Evolutionary conservation across 192 early-diverging fungal genomes (phyloP).

Genomic region (Rhizophagus prolifer): DNA sequence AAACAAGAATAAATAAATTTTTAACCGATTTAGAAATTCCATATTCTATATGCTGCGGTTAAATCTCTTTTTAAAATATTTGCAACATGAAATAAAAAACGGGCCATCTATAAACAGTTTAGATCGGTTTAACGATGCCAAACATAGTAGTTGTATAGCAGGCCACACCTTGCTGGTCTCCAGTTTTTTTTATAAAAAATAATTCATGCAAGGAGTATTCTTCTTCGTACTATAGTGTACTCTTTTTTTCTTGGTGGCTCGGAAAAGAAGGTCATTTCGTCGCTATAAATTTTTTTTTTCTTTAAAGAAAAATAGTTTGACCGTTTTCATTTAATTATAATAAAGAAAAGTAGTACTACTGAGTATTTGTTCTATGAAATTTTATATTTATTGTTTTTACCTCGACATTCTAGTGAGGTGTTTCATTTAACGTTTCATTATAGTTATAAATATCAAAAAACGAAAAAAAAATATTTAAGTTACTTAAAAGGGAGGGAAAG

Average conservation of each 20-base stretch:
- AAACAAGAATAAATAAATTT: too few species aligned
- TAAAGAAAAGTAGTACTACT: not conserved
- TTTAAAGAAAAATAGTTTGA: not conserved
- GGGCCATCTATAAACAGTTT: not conserved
- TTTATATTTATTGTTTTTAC: not conserved
- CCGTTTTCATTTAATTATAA: not conserved
- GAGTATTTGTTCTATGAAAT: not conserved
- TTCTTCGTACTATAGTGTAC: not conserved
- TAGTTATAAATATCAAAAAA: not conserved
- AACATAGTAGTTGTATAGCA: not conserved
- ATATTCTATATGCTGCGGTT: too few species aligned
- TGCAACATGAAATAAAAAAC: not conserved
- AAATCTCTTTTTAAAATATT: too few species aligned
- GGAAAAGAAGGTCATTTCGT: not conserved
- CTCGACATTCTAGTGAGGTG: not conserved
- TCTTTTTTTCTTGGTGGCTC: not conserved
- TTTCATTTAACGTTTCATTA: not conserved
- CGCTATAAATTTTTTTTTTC: not conserved
- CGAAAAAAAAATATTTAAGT: not conserved
- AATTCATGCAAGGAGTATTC: not conserved
- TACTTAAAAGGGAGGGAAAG: not conserved
- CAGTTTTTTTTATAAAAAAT: too few species aligned
- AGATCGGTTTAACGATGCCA: not conserved
- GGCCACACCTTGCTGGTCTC: too few species aligned
- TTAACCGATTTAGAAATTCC: too few species aligned